Percentiles rank a stretch among this genome's conserved stretches.
Evolutionary conservation across 73 alveolate species (phyloP).

Genomic region (Symbiodinium natans): DNA sequence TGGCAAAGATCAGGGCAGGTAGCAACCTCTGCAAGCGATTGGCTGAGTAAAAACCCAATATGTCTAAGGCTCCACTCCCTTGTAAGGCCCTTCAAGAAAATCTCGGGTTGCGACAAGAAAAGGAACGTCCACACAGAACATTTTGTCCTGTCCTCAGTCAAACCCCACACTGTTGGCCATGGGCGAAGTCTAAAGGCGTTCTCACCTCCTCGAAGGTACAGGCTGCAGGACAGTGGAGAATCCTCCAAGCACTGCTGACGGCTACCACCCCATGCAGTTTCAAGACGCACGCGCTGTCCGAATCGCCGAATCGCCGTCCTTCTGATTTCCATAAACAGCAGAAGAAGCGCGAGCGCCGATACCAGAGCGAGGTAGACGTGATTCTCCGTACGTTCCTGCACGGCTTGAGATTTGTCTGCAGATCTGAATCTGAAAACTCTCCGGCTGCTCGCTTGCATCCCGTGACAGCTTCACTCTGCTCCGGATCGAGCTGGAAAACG

Average conservation of each 20-base stretch:
- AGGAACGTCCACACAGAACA: background rate
- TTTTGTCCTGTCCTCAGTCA: background rate
- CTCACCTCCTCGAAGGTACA: slow-evolving; percentile 77
- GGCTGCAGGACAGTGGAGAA: slow-evolving; percentile 85
- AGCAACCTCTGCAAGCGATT: slow-evolving; percentile 26
- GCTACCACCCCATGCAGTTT: background rate
- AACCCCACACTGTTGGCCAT: background rate
- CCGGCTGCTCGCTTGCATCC: background rate
- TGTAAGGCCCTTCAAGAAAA: too few relatives aligned
- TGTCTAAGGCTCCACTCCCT: too few relatives aligned
- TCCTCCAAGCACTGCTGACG: background rate
- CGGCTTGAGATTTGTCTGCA: too few relatives aligned
- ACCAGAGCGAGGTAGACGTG: slow-evolving; percentile 28
- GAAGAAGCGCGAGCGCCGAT: slow-evolving; percentile 4
- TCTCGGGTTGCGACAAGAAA: background rate
- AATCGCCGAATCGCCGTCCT: background rate
- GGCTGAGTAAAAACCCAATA: too few relatives aligned
- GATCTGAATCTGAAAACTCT: background rate
- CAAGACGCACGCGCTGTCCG: background rate
- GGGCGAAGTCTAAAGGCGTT: background rate
- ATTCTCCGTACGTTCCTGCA: slow-evolving; percentile 51
- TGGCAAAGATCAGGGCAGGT: slow-evolving; percentile 48
- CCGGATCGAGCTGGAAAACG: slow-evolving; percentile 73
- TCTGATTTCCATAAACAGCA: slow-evolving; percentile 87
- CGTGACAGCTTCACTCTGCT: background rate